Conservation (phyloP, 2,329 filamentous ascomycete genomes). For the Phyllachora maydis region DNA sequence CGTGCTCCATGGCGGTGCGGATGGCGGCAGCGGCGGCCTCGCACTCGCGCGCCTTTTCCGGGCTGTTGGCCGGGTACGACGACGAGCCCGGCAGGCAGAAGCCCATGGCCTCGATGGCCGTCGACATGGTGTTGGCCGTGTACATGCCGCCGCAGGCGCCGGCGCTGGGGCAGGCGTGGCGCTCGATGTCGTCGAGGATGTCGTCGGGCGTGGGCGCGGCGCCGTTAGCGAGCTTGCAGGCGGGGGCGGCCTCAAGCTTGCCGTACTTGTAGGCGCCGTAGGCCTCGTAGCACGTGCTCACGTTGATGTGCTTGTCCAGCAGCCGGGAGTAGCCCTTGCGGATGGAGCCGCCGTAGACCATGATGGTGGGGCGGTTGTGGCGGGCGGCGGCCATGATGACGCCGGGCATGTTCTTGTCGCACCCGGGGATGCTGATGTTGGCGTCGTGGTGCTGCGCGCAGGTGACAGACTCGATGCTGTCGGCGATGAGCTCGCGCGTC, state of each 20-base stretch:
- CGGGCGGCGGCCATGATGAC: slow-evolving; percentile 78
- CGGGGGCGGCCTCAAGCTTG: slow-evolving; percentile 47
- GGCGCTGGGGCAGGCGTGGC: slow-evolving; percentile 54
- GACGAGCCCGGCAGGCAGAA: slow-evolving; percentile 67
- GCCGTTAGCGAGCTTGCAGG: too few species aligned
- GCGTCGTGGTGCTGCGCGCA: slow-evolving; percentile 86
- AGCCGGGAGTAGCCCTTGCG: slow-evolving; percentile 65
- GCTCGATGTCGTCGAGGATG: slow-evolving; percentile 67
- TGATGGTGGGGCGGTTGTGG: slow-evolving; percentile 79
- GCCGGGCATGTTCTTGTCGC: slow-evolving; percentile 96
- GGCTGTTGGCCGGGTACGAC: slow-evolving; percentile 60
- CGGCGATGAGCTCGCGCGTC: slow-evolving; percentile 78
- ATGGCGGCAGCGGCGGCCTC: slow-evolving; percentile 64
- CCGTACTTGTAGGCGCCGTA: slow-evolving; percentile 67
- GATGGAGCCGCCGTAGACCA: slow-evolving; percentile 91
- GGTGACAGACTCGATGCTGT: slow-evolving; percentile 84
- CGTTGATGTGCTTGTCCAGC: slow-evolving; percentile 64
- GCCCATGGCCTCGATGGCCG: slow-evolving; percentile 76
- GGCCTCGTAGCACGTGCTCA: slow-evolving; percentile 75
- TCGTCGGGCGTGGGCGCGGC: slow-evolving; percentile 47
- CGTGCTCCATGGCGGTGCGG: slow-evolving; percentile 56
- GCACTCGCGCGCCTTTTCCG: slow-evolving; percentile 74
- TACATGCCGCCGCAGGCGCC: slow-evolving; percentile 71
- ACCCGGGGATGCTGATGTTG: slow-evolving; percentile 81
- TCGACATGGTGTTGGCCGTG: slow-evolving; percentile 87